Base-by-base conservation (phyloP, 164 flowering plant genomes). In the Nelumbo lutea region DNA sequence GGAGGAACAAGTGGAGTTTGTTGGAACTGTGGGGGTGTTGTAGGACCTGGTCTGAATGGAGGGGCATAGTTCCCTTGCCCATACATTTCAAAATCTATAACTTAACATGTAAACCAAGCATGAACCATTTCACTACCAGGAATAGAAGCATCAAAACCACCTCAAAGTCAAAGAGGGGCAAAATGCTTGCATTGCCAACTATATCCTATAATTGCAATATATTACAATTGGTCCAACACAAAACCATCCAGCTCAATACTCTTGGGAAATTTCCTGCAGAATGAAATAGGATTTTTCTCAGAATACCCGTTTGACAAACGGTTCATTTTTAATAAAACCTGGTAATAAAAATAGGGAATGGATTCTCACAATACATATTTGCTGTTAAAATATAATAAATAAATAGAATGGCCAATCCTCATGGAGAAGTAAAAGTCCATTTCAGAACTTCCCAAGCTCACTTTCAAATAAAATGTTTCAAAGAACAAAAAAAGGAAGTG, bases 21-120 rank as follows among this genome's bases (percentile, higher is more conserved):
- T 62, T 75, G 74, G 45, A 72, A 61, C 45, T 76, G 79, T 58
- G 56, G 10, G 2, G 81, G 80, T 15, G 72, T 45, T 43, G 59
- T 74, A 67, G 82, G 78, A 68, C 76, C 74, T 13, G 66, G 83
- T 61, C 84, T 71, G 62, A 61, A 79, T 59, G 78, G 91, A 72
- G 80, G 68, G 56, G 59, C 77, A 67, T 76, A 75, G 75, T 71
- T 80, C 40, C 89, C 87, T 79, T 80, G 86, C 64, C 82, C 79
- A 68, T 80, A 75, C 90, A 88, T 88, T 61, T 61, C 65, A 9
- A 53, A 45, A 5, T 27, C n/a, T 53, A 13, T 53, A 53, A 53
- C 57, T 53, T 53, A 53, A 11, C n/a, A 53, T 9, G 14, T 9
- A 53, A 53, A 53, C 57, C 57, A 9, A 53, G 15, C 11, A 11